phyloP scores from a whole-genome alignment of 305 asterid genomes.

The Solanum hybrid region DNA sequence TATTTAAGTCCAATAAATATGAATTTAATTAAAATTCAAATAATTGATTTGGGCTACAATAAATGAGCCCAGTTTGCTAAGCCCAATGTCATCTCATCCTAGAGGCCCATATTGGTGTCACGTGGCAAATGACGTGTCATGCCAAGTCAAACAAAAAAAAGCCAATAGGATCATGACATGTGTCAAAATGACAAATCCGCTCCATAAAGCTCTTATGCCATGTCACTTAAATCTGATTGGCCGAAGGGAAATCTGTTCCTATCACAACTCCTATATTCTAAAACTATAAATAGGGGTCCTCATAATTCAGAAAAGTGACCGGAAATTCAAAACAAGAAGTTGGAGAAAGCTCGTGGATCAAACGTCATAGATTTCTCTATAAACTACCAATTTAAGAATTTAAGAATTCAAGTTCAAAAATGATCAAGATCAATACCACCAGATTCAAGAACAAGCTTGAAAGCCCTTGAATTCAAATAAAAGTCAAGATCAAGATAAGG shows the following conservation, averaged over 20 bases:
- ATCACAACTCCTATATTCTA: neutral
- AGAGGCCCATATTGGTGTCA: neutral
- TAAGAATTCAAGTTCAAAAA: neutral
- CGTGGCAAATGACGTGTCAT: neutral
- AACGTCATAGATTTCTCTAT: neutral
- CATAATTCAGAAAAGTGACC: neutral
- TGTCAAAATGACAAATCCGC: neutral
- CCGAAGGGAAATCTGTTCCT: neutral
- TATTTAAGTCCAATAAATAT: no score
- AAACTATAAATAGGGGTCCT: neutral
- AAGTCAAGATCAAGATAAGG: neutral
- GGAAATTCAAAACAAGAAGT: neutral
- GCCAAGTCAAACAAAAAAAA: neutral
- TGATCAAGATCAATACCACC: neutral
- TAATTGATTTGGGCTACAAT: neutral
- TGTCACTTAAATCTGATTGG: neutral
- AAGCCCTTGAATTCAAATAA: no score
- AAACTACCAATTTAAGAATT: neutral
- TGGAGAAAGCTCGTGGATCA: neutral
- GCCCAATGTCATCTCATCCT: neutral
- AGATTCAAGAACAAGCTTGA: no score
- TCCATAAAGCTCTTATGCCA: neutral
- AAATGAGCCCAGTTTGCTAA: neutral
- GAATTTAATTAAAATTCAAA: no score
- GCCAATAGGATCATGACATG: neutral